A percentile compares a stretch with the other conserved stretches of the same genome.
Conservation (phyloP, 2,329 filamentous ascomycete genomes). For the Cordyceps farinosa region DNA sequence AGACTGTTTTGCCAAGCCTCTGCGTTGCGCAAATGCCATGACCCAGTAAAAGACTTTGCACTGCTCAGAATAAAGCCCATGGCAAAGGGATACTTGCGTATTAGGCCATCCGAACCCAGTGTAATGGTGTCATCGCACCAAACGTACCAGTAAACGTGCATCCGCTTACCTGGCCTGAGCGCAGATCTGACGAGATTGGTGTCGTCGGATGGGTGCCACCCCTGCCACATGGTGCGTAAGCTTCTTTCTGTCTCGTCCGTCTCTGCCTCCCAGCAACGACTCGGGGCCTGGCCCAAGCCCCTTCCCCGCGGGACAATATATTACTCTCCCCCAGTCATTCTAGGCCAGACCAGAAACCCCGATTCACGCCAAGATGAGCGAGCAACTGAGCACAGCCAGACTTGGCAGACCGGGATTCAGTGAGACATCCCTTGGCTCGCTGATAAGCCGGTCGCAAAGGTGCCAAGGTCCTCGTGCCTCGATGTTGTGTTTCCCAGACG, state of each 20-base stretch:
- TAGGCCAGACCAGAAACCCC: background rate
- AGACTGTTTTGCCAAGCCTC: background rate
- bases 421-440: background rate
- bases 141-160: slow-evolving; percentile 8
- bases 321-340: background rate
- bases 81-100: background rate
- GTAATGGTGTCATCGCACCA: background rate
- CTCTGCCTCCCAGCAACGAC: background rate
- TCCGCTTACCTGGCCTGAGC: slow-evolving; percentile 14
- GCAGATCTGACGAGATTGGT: slow-evolving; percentile 17
- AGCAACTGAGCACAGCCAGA: slow-evolving; percentile 1
- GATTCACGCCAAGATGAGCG: background rate
- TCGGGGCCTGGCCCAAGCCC: background rate
- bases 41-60: background rate
- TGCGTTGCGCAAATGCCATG: background rate
- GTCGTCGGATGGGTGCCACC: background rate
- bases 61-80: background rate
- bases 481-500: background rate
- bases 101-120: background rate
- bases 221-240: slow-evolving; percentile 13
- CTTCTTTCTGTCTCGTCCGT: slow-evolving; percentile 7
- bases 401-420: slow-evolving; percentile 11
- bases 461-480: background rate
- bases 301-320: background rate
- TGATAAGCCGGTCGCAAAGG: background rate